Evolutionary conservation across 139 green algal genomes (phyloP), one percentile per base, ranked within the genome.

Genomic region (Haematococcus sp.): DNA sequence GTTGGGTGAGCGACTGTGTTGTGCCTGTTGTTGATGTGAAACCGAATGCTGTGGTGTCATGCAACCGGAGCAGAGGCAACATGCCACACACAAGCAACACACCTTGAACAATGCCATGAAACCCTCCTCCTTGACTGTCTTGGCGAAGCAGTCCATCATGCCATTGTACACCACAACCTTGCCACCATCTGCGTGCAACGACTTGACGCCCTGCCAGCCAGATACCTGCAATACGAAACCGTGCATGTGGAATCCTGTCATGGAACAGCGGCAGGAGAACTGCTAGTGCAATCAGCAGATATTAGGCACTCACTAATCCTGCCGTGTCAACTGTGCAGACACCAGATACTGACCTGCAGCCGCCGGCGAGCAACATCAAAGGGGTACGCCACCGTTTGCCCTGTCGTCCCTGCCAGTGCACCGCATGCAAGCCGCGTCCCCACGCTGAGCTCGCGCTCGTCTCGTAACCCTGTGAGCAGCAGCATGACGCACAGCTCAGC

Each of bases 341-440:
- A 49, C 40, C 11, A 68, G 64, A 40, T 2, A 58, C 82, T 3
- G 61, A 98, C 93, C 88, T 99, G 95, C 79, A 99, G 74, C 55
- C 95, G 77, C 69, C 95, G 71, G 25, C 95, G 84, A 23, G 93
- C 91, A 13, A 99, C 95, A 76, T 99, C 95, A 76, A 99, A 96
- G 1, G 95, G 95, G 80, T 98, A 99, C 2, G 95, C 95, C 33
- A 99, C 91, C 59, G 93, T 98, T 85, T 99, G 95, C 0, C 95
- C 95, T 28, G 87, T 91, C 0, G 92, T 96, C 27, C 95, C 95
- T 7, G 95, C 95, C n/a, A 92, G 54, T 3, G 92, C 96, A 13
- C 95, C 95, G 75, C 93, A 98, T 0, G 77, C 91, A 11, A 99
- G 89, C 68, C 92, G 81, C 9, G 86, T 90, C 1, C 81, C 75